Evolutionary conservation across 257 asterid genomes (phyloP), one percentile per base, ranked within the genome.

Genomic region (Gentiana straminea): DNA sequence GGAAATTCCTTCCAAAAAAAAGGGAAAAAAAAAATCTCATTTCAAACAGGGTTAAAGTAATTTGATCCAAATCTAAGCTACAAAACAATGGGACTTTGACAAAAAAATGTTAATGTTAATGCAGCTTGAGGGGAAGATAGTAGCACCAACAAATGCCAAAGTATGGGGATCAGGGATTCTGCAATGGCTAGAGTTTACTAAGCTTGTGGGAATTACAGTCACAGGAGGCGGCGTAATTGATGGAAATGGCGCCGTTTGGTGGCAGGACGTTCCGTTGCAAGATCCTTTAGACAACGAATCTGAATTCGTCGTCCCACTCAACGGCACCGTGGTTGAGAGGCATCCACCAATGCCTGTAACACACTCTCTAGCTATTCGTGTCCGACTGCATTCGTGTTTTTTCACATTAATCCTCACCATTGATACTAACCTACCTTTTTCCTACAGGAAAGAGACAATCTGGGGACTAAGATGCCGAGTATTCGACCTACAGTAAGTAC

Each of bases 161-260:
- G 70, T 70, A 4, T 92, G 99, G 97, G 94, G 95, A 51, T 75
- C 89, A 48, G 99, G 99, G 35, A 58, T 71, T 57, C 53, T 88
- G 0, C 97, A 88, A 13, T 92, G 99, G 99, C 88, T 92, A 5
- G 69, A 75, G 51, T 92, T 92, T 61, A 74, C 94, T 3, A 92
- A 92, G 67, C 73, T 92, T 35, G 89, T 84, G 0, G 99, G 99
- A 35, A 76, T 88, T 13, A 86, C 95, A 15, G 68, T 92, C 49
- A 74, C 41, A 54, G 99, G 99, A 48, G 82, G 76, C 9, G 97
- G 99, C 4, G 63, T 36, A 0, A 73, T 92, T 1, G 95, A 92
- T 13, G 99, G 99, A 33, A 78, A 64, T 39, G 99, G 99, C 43
- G 82, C 93, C 32, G 87, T 76, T 65, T 92, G 97, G 99, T 92